phyloP scores from a whole-genome alignment of 2,329 filamentous ascomycete genomes.

The Coleophoma crateriformis region DNA sequence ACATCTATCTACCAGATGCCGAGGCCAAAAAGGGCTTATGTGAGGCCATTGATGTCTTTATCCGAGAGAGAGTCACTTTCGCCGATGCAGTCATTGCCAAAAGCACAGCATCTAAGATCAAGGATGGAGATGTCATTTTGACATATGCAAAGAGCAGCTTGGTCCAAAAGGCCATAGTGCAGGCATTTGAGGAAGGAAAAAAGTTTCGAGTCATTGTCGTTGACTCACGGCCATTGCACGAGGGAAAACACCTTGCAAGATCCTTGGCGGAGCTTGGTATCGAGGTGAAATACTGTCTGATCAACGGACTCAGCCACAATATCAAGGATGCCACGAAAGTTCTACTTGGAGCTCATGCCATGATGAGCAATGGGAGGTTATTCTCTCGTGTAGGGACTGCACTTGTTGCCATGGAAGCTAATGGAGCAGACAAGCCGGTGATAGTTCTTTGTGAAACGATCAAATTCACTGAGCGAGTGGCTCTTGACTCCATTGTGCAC shows the following conservation, averaged over 20 bases:
- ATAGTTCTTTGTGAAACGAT: conserved; percentile 90
- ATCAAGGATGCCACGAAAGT: conserved; percentile 59
- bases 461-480: conserved; percentile 89
- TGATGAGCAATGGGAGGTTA: conserved; percentile 91
- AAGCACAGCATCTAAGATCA: conserved; percentile 70
- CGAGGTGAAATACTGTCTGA: conserved; percentile 73
- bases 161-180: conserved; percentile 74
- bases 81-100: conserved; percentile 82
- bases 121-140: conserved; percentile 74
- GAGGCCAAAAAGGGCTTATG: conserved; percentile 76
- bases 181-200: conserved; percentile 65
- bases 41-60: conserved; percentile 80
- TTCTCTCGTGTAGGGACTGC: conserved; percentile 86
- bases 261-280: conserved; percentile 63
- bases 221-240: conserved; percentile 67
- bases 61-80: conserved; percentile 82
- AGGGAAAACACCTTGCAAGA: conserved; percentile 67
- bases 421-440: conserved; percentile 70
- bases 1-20: conserved; percentile 76
- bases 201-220: conserved; percentile 80
- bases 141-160: conserved; percentile 84
- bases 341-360: conserved; percentile 83
- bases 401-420: conserved; percentile 77
- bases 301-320: conserved; percentile 71
- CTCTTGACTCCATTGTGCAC: conserved; percentile 85